Evolutionary conservation across 2,329 filamentous ascomycete species (phyloP), one percentile per base, ranked within the genome.

Genomic region (Diaporthe sp.): DNA sequence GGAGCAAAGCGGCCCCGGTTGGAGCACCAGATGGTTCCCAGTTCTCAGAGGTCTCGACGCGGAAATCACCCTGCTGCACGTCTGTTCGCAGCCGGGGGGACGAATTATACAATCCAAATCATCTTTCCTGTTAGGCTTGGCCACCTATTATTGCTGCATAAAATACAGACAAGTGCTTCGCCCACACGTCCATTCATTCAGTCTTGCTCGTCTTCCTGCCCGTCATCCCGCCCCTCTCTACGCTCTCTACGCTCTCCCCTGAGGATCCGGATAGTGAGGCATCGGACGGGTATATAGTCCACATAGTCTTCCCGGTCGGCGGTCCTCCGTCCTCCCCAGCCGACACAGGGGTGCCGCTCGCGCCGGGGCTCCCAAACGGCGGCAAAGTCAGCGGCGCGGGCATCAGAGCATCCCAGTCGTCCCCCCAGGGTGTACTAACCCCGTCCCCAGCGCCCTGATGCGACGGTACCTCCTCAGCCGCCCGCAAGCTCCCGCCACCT

Each of bases 121-220:
- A 13, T 17, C 22, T 19, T 12, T 17, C 22, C 44, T 27, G 7
- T 12, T 42, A 17, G 15, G 63, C 3, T 13, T 19, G 10, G 13
- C 32, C n/a, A 10, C 32, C 17, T 51, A 51, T n/a, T n/a, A 37
- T 39, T 39, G 19, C 63, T 51, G 32, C n/a, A 37, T 53, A 39
- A 19, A 13, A 32, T 27, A 53, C 32, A 53, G 44, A 3, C 19
- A 39, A 13, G 2, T 7, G 22, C 6, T 12, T 37, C 32, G 30
- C 30, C 25, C n/a, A 50, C 10, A 17, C 9, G 3, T 17, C 51
- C 30, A 17, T 27, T 30, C 7, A 71, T 61, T 61, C 55, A 32
- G 42, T 50, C 69, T 71, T 71, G 30, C 69, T 42, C 2, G 53
- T 50, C 32, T 71, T 71, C n/a, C n/a, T 71, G n/a, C 69, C 55